phyloP scores from a whole-genome alignment of 768 basidiomycete genomes.

The Tulasnella sp. region DNA sequence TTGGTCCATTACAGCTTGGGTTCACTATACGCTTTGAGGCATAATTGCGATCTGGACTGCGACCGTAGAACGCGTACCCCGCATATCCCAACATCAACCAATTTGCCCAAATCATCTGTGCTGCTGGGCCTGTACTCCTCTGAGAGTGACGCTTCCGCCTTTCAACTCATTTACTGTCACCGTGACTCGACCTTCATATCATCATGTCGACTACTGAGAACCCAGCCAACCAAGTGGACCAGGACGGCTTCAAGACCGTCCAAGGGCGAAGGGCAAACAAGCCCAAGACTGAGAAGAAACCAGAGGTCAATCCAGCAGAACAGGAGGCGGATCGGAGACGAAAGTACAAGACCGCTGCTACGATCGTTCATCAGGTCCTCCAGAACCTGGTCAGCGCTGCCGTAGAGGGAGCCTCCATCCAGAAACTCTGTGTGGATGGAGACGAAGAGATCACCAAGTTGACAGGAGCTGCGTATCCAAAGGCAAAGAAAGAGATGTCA shows the following conservation, averaged over 20 bases:
- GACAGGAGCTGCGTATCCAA: slow-evolving; percentile 75
- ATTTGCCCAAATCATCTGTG: slow-evolving; percentile 9
- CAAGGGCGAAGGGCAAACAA: slow-evolving; percentile 15
- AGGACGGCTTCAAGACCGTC: slow-evolving; percentile 6
- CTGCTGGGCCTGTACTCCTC: neutral
- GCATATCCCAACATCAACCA: slow-evolving; percentile 13
- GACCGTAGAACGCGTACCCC: slow-evolving; percentile 8
- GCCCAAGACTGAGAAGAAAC: slow-evolving; percentile 22
- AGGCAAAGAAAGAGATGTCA: slow-evolving; percentile 46
- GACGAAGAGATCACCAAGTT: slow-evolving; percentile 90
- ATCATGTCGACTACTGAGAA: slow-evolving; percentile 11
- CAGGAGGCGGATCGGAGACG: slow-evolving; percentile 3
- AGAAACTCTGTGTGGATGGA: slow-evolving; percentile 89
- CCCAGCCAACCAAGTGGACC: neutral
- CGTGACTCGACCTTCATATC: neutral
- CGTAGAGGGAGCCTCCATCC: slow-evolving; percentile 73
- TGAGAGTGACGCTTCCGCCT: neutral
- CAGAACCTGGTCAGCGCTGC: slow-evolving; percentile 76
- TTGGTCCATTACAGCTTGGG: neutral
- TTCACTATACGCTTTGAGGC: neutral
- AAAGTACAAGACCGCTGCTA: slow-evolving; percentile 69
- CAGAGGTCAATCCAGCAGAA: slow-evolving; percentile 15
- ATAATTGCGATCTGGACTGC: neutral
- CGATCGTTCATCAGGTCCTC: slow-evolving; percentile 79
- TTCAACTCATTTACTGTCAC: neutral